Conservation (phyloP, 345 rosid genomes). For the Carallia pectinifolia region DNA sequence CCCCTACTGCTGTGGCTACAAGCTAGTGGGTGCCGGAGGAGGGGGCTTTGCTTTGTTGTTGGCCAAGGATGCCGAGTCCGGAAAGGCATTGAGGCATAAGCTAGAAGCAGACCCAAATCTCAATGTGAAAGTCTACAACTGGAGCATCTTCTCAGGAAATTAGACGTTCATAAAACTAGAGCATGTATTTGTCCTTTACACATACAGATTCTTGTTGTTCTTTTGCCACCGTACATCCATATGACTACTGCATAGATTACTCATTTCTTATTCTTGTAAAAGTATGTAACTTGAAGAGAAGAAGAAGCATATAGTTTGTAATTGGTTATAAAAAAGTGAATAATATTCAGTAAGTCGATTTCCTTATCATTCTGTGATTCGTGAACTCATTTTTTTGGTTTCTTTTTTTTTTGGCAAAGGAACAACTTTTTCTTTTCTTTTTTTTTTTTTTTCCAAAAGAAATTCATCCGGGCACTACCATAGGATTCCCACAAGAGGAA, state of each 20-base stretch:
- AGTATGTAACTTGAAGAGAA: background rate
- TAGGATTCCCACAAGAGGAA: background rate
- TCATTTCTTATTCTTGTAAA: background rate
- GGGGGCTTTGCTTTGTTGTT: constrained; percentile 86
- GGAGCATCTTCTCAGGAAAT: constrained; percentile 44
- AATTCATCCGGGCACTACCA: background rate
- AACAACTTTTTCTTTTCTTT: too few relatives aligned
- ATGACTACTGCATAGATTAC: background rate
- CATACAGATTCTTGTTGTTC: background rate
- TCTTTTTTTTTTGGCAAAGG: too few relatives aligned
- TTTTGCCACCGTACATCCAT: background rate
- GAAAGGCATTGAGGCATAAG: constrained; percentile 45
- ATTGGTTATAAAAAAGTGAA: background rate
- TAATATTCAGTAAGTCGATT: too few relatives aligned
- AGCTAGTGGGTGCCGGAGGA: constrained; percentile 98
- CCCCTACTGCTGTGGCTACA: constrained; percentile 83
- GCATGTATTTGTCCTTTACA: background rate
- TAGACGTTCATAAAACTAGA: background rate
- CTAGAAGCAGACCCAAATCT: constrained; percentile 49
- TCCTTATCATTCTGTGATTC: too few relatives aligned
- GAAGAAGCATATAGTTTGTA: background rate
- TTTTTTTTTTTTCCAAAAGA: background rate
- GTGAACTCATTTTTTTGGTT: too few relatives aligned
- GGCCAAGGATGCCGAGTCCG: constrained; percentile 53
- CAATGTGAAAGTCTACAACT: constrained; percentile 57